Percentiles rank a stretch among this genome's conserved stretches.
Conservation (phyloP, 495 filamentous ascomycete genomes). For the Niebla homalea region DNA sequence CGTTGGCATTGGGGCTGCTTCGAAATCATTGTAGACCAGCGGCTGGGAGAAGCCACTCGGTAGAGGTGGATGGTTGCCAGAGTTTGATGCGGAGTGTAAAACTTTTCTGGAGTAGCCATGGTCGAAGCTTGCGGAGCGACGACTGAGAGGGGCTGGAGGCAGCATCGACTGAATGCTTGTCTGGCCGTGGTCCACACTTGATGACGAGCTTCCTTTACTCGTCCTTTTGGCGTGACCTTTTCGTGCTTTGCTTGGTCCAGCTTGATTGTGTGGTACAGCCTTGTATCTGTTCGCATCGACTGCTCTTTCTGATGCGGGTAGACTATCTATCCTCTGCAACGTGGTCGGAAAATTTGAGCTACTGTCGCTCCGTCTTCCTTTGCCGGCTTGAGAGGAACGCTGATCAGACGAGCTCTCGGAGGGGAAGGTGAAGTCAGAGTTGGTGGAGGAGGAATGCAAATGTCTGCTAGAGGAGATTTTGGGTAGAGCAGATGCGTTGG, state of each 20-base stretch:
- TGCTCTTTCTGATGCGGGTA: constrained; percentile 31
- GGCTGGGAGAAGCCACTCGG: constrained; percentile 19
- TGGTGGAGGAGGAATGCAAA: constrained; percentile 54
- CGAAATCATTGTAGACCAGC: constrained; percentile 43
- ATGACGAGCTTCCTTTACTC: constrained; percentile 62
- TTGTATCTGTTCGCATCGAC: constrained; percentile 24
- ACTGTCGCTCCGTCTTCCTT: constrained; percentile 66
- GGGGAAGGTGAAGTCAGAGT: constrained; percentile 59
- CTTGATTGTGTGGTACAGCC: constrained; percentile 23
- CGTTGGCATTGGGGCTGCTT: constrained; percentile 81
- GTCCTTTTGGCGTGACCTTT: constrained; percentile 33
- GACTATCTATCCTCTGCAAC: constrained; percentile 51
- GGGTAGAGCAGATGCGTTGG: constrained; percentile 17
- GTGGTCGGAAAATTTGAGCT: constrained; percentile 58
- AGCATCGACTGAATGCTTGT: constrained; percentile 30
- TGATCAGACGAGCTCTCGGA: constrained; percentile 50
- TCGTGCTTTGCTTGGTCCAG: constrained; percentile 1
- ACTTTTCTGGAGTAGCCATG: constrained; percentile 33
- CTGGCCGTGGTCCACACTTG: constrained; percentile 44
- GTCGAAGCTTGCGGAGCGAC: constrained; percentile 70
- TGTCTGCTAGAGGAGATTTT: constrained; percentile 33
- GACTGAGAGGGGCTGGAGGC: constrained; percentile 36
- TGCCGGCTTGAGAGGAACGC: constrained; percentile 43
- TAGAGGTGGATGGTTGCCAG: constrained; percentile 1
- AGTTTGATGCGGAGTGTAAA: constrained; percentile 6